Base-by-base conservation (phyloP, 495 filamentous ascomycete species). In the Xylaria flabelliformis region DNA sequence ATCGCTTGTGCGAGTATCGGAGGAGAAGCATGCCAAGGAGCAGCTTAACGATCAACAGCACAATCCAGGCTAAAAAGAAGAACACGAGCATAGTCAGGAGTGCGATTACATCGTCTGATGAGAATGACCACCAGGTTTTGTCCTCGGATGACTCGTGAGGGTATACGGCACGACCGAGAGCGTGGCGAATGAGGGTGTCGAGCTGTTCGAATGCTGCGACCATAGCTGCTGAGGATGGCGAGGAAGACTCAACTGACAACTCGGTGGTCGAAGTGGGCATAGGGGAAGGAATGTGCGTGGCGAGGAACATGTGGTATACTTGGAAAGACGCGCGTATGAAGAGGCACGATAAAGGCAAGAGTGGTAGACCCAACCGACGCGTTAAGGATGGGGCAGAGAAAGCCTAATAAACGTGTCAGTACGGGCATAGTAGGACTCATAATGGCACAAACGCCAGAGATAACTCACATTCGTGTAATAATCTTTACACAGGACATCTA, bases 291-390 rank as follows among this genome's bases (percentile, higher is more conserved):
- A 97, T 83, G 72, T 97, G 88, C 0, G 93, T 94, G 8, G 95
- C 92, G 13, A 98, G 88, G 81, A 98, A 97, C 95, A 98, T 98
- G 81, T 98, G 93, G 81, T 99, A 99, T 13, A 95, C 98, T 80
- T 99, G 96, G 24, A 98, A 87, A 3, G 93, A 93, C 46, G 97
- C 93, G 36, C 96, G 91, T 79, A 99, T 95, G 82, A 98, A 98
- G 65, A 99, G 92, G 75, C 94, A 97, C 7, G 94, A 93, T 19
- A 99, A 85, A 0, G 96, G 96, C 64, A 99, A 90, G 39, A 99
- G 91, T 0, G 96, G 96, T 1, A 99, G 88, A 34, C 96, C 96
- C 17, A 99, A 87, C 21, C 96, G 91, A 64, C 94, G 92, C 10
- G 93, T 97, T 1, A 99, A 85, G 67, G 93, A 81, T 12, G 85